Percentiles rank a stretch among this genome's conserved stretches.
Conservation (phyloP, 495 filamentous ascomycete genomes). For the Penicillium arizonense region DNA sequence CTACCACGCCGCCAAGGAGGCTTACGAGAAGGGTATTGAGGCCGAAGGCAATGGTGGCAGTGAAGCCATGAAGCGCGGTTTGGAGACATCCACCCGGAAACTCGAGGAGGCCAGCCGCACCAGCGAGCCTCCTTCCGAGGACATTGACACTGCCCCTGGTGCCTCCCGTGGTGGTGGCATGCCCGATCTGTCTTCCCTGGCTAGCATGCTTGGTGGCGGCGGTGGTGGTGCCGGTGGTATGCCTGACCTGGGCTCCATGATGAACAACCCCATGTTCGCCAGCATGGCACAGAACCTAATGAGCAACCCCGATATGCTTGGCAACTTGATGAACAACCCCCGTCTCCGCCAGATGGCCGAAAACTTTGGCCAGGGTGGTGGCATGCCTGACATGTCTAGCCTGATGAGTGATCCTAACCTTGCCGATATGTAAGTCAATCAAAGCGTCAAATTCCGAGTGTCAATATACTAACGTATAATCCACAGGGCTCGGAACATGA, state of each 20-base stretch:
- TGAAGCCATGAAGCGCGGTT: constrained; percentile 83
- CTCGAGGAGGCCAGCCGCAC: constrained; percentile 65
- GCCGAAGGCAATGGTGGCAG: constrained; percentile 88
- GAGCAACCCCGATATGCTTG: constrained; percentile 89
- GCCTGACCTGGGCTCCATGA: constrained; percentile 80
- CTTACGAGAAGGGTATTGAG: constrained; percentile 90
- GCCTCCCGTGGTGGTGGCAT: constrained; percentile 63
- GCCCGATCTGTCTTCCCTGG: constrained; percentile 74
- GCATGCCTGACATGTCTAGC: constrained; percentile 74
- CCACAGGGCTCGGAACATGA: constrained; percentile 70
- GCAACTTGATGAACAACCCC: constrained; percentile 92
- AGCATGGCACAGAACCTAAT: constrained; percentile 95
- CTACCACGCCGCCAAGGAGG: constrained; percentile 87
- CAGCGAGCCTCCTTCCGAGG: constrained; percentile 50
- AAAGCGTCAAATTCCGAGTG: background rate
- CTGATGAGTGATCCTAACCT: constrained; percentile 90
- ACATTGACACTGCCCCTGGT: constrained; percentile 44
- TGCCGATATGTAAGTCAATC: constrained; percentile 79
- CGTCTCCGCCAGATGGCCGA: constrained; percentile 73
- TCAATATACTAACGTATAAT: constrained; percentile 14
- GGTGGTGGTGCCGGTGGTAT: constrained; percentile 70
- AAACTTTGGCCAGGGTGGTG: constrained; percentile 57
- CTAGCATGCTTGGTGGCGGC: constrained; percentile 66
- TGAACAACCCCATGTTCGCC: constrained; percentile 97
- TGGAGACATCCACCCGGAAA: constrained; percentile 81